A percentile compares a stretch with the other conserved stretches of the same genome.
Conservation (phyloP, 108 stramenopile species). For the Nannochloropsis gaditana region DNA sequence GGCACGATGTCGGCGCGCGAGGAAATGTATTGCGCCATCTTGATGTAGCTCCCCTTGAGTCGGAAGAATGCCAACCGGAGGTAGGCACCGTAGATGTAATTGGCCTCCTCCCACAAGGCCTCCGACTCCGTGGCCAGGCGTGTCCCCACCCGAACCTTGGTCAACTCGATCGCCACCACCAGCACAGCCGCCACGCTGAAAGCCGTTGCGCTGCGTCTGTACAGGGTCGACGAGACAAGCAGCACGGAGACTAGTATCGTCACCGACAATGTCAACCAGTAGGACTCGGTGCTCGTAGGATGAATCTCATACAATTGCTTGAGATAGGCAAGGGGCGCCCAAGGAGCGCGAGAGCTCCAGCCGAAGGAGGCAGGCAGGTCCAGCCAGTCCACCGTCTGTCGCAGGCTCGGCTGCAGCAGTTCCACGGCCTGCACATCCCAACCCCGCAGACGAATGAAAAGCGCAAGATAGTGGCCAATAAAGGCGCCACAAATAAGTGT, state of each 20-base stretch:
- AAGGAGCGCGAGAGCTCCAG: neutral
- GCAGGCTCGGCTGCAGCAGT: slow-evolving; percentile 1
- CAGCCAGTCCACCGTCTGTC: neutral
- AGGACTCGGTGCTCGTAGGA: neutral
- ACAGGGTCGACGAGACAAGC: neutral
- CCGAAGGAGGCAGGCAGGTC: neutral
- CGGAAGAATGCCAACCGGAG: slow-evolving; percentile 26
- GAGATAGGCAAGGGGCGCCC: neutral
- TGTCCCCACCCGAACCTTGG: neutral
- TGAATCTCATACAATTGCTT: neutral
- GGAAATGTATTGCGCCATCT: slow-evolving; percentile 40
- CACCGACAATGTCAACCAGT: neutral
- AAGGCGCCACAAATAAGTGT: neutral
- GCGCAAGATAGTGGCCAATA: slow-evolving; percentile 16
- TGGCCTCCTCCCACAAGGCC: slow-evolving; percentile 6
- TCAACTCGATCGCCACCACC: slow-evolving; percentile 19
- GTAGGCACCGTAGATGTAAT: slow-evolving; percentile 13
- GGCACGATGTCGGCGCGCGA: slow-evolving; percentile 47
- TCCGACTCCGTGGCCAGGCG: slow-evolving; percentile 13
- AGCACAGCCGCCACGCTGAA: neutral
- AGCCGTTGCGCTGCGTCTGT: neutral
- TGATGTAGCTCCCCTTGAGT: slow-evolving; percentile 42
- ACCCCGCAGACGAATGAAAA: neutral
- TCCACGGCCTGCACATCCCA: neutral
- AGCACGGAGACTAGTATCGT: neutral